Evolutionary conservation across 163 green algal genomes (phyloP), one percentile per base, ranked within the genome.

Genomic region (Volvox carteri): DNA sequence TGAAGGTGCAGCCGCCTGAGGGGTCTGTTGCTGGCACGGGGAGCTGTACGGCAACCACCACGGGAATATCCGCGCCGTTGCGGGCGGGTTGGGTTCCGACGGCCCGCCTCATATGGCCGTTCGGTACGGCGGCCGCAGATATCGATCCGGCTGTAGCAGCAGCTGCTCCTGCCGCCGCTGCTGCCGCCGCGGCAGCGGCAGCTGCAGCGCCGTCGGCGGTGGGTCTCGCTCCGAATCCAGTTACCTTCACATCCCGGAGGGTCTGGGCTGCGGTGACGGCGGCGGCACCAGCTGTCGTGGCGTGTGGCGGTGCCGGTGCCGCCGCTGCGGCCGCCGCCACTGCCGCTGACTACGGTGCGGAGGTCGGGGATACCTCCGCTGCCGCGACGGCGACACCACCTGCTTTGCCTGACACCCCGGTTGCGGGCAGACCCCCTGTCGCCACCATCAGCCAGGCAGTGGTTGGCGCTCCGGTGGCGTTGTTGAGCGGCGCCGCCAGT

Each of bases 251-350:
- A n/a, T n/a, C n/a, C n/a, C n/a, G n/a, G n/a, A n/a, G n/a, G n/a
- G n/a, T n/a, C n/a, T 4, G 37, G 72, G 4, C 11, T 41, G 41
- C 72, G 41, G 6, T 42, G 39, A 23, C 19, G 19, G 75, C 48
- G 35, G 75, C 37, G 48, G 75, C 35, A n/a, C n/a, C n/a, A 42
- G 74, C 74, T 65, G 46, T n/a, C 75, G 75, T n/a, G 30, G 76
- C 50, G 50, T 30, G 7, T 5, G 76, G 12, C 18, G 76, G n/a
- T 6, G 50, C 14, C 52, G 52, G 11, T 0, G 76, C 16, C 35
- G 35, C 14, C 46, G 46, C 75, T 46, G 76, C 5, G 11, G 37
- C 23, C 37, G 23, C 37, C 52, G 19, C 46, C 33, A 48, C 30
- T 16, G 41, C n/a, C 30, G 9, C 6, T 7, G 44, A 56, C 39